Percentiles rank a stretch among this genome's conserved stretches.
phyloP scores from a whole-genome alignment of 1,284 basidiomycete species.

The Chalciporus sp. region DNA sequence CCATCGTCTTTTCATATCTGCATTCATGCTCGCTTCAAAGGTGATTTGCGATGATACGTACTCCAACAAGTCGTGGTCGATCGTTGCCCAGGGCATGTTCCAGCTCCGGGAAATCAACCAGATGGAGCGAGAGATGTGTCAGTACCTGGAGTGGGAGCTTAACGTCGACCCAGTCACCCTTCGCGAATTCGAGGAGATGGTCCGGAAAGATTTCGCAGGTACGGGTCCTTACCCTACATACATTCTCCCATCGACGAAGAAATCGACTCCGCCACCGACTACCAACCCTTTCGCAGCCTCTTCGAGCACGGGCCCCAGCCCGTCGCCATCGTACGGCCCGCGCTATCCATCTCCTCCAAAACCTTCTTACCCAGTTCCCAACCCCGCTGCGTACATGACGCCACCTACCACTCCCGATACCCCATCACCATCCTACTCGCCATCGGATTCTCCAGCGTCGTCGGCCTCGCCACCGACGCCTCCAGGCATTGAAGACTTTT shows the following conservation, averaged over 20 bases:
- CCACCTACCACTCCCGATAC: conserved; percentile 49
- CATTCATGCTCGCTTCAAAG: conserved; percentile 92
- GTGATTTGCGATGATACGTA: conserved; percentile 96
- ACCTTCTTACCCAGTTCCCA: conserved; percentile 24
- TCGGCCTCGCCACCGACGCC: conserved; percentile 58
- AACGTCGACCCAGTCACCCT: conserved; percentile 74
- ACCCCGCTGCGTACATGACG: conserved; percentile 28
- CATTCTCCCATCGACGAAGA: conserved; percentile 57
- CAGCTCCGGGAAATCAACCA: conserved; percentile 90
- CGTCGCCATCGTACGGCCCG: conserved; percentile 51
- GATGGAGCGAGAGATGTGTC: conserved; percentile 95
- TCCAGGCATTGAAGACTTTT: conserved; percentile 46
- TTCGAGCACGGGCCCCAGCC: conserved; percentile 50
- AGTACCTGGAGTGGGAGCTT: conserved; percentile 90
- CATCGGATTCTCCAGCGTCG: conserved; percentile 54
- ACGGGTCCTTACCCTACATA: conserved; percentile 60
- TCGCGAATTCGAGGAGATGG: conserved; percentile 61
- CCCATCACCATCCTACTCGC: conserved; percentile 50
- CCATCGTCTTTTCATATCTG: conserved; percentile 89
- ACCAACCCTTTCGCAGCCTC: conserved; percentile 54
- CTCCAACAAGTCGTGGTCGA: conserved; percentile 94
- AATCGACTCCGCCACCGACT: conserved; percentile 47
- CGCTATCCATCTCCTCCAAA: conserved; percentile 46
- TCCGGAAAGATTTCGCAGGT: conserved; percentile 64
- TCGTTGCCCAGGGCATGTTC: conserved; percentile 93